Conservation (phyloP, 1,284 basidiomycete species). For the Salmacisia buchloeana region DNA sequence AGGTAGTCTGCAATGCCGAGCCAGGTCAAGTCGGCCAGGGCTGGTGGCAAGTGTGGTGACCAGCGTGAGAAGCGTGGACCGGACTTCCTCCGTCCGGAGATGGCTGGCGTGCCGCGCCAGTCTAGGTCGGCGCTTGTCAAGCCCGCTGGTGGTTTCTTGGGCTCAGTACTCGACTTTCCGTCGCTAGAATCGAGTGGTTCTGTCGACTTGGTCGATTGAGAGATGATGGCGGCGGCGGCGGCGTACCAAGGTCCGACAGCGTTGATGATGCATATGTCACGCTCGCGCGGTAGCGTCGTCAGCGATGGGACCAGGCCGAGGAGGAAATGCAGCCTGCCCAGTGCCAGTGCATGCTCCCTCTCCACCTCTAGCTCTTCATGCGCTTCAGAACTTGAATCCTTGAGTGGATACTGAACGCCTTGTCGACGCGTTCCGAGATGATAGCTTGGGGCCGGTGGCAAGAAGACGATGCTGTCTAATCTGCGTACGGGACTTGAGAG, state of each 20-base stretch:
- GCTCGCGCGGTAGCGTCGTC: neutral
- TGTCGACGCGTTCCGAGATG: neutral
- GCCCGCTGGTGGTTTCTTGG: neutral
- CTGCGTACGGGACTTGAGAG: neutral
- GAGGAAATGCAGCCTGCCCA: constrained; percentile 3
- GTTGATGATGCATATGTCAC: constrained; percentile 1
- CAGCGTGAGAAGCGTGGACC: neutral
- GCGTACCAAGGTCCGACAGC: constrained; percentile 4
- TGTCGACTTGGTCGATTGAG: neutral
- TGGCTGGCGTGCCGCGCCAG: neutral
- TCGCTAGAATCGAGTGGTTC: neutral
- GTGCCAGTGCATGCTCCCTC: neutral
- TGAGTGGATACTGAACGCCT: neutral
- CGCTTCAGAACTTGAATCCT: neutral
- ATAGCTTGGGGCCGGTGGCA: neutral
- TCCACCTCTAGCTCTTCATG: neutral
- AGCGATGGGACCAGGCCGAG: neutral
- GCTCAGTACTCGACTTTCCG: neutral
- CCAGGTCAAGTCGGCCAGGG: neutral
- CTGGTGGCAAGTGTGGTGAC: neutral
- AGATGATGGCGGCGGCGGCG: neutral
- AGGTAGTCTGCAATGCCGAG: neutral
- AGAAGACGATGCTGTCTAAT: neutral
- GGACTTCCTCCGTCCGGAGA: neutral
- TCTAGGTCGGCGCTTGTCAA: constrained; percentile 4